Evolutionary conservation across 2,329 filamentous ascomycete species (phyloP), one percentile per base, ranked within the genome.

Genomic region (Sarocladium oryzae): DNA sequence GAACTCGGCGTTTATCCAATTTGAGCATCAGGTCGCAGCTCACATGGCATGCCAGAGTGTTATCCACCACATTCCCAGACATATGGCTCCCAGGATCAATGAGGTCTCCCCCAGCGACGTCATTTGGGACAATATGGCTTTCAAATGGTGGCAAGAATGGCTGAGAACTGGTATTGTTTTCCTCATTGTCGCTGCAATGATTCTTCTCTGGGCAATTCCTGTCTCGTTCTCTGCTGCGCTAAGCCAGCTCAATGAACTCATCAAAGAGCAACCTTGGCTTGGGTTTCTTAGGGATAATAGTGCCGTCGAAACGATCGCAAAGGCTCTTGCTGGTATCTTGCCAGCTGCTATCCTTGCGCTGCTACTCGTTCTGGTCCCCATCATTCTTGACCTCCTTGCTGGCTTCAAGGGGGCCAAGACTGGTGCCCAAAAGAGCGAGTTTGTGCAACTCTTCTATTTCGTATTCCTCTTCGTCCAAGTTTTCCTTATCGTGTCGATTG

Each of bases 1-100:
- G 90, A 96, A 88, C 61, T 96, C 92, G 1, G 93, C 93, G 1
- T 99, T 99, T 60, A 90, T 99, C 55, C 93, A 99, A 64, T 99
- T 99, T 76, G 96, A 99, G 62, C 87, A 96, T 63, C 93, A 99
- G 65, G 88, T 96, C 2, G 91, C 92, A 5, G 93, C 93, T 0
- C 93, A 99, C 62, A 97, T 99, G 93, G 93, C 92, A 53, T 96
- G 90, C 64, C 93, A 99, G 65, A 84, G 89, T 45, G 78, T 95
- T 41, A 90, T 87, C 35, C 90, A 97, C 64, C 93, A 99, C 61
- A 68, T 96, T 1, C 93, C 93, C 1, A 88, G 88, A 59, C 88
- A 95, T 41, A 99, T 99, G 93, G 80, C 89, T 1, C 93, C 93
- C 1, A 82, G 93, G 24, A 79, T 88, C 36, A 87, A 96, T n/a